These are phyloP conservation scores for Ulmus americana DNA, from an alignment of 331 rosid genomes.

Conservation along the genomic window DNA sequence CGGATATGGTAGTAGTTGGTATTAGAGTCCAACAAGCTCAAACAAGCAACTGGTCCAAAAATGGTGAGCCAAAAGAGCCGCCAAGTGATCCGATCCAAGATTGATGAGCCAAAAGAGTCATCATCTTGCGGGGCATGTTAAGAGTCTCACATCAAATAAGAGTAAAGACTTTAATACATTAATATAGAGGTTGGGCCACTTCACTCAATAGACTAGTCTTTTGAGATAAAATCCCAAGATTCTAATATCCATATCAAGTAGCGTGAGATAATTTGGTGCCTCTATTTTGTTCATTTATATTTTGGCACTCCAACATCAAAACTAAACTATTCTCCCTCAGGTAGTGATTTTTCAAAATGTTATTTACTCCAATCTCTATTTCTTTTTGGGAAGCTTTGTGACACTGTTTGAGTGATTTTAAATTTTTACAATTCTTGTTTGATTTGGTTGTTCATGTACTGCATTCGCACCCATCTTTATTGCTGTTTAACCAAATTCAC, in stretches of 20 bases:
- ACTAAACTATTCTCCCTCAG: constrained; percentile 4
- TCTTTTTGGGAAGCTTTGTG: background rate
- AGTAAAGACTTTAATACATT: no score
- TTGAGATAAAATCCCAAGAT: constrained; percentile 23
- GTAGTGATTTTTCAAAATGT: constrained; percentile 9
- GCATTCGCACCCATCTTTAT: background rate
- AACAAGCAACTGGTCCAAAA: no score
- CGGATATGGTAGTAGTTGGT: no score
- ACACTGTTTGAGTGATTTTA: constrained; percentile 1
- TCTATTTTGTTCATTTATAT: constrained; percentile 16
- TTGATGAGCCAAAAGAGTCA: no score
- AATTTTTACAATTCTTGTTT: constrained; percentile 5
- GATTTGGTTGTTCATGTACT: background rate
- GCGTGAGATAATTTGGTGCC: constrained; percentile 22
- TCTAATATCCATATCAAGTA: constrained; percentile 15
- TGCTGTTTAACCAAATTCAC: background rate
- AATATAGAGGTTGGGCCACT: no score
- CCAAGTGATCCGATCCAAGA: no score
- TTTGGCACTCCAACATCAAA: constrained; percentile 25
- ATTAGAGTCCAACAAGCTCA: no score
- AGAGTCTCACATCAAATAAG: no score
- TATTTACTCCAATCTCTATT: background rate
- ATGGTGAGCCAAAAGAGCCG: no score
- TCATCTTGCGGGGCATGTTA: no score
- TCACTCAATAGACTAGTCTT: no score